phyloP scores from a whole-genome alignment of 225 moss, liverwort and hornwort species.

The Lunularia cruciata region DNA sequence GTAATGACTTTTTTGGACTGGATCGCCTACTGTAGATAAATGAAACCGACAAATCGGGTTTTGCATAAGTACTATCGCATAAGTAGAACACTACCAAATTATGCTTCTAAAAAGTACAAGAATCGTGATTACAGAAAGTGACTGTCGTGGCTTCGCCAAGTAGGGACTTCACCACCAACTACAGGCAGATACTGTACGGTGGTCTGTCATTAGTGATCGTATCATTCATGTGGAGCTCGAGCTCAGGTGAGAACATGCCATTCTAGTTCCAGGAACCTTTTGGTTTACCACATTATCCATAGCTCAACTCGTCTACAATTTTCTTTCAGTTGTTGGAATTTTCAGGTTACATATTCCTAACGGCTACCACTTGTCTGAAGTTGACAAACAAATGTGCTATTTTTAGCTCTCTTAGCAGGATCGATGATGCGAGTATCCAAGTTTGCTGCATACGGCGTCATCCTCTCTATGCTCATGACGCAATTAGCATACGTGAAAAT shows the following conservation, averaged over 20 bases:
- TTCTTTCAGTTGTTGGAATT: no score
- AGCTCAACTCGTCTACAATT: neutral
- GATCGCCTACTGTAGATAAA: no score
- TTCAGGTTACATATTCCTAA: no score
- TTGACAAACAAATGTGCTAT: neutral
- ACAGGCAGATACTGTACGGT: slow-evolving; percentile 78
- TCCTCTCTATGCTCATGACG: slow-evolving; percentile 66
- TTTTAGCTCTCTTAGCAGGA: slow-evolving; percentile 64
- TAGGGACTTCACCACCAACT: slow-evolving; percentile 70
- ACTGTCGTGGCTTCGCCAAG: slow-evolving; percentile 42
- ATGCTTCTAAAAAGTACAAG: no score
- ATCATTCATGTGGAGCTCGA: slow-evolving; percentile 84
- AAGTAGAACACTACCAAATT: no score
- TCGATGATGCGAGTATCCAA: slow-evolving; percentile 84
- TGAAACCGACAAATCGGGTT: no score
- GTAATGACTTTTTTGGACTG: no score
- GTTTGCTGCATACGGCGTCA: slow-evolving; percentile 70
- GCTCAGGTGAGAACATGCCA: slow-evolving; percentile 55
- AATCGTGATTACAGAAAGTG: slow-evolving; percentile 60
- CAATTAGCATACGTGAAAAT: slow-evolving; percentile 70
- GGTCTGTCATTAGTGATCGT: slow-evolving; percentile 82
- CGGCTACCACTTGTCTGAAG: no score
- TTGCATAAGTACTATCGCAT: no score
- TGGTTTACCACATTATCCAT: neutral
- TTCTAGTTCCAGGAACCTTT: no score